A percentile compares a stretch with the other conserved stretches of the same genome.
Conservation (phyloP, 179 eudicot species). For the Spergularia azorica region DNA sequence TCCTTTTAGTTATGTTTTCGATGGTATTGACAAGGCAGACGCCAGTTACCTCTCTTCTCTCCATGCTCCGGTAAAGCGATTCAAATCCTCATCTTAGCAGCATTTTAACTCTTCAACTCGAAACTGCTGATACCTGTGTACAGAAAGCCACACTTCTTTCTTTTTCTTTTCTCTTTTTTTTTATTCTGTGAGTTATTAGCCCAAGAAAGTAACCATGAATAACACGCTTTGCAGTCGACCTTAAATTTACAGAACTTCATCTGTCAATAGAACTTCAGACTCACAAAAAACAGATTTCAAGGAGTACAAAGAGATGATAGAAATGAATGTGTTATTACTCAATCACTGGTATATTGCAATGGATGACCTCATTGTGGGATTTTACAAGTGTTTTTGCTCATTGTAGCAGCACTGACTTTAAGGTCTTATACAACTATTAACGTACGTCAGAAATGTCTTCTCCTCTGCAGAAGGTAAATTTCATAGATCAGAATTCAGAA, state of each 20-base stretch:
- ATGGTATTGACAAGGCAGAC: slow-evolving; percentile 78
- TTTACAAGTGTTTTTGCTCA: slow-evolving; percentile 3
- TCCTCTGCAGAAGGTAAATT: slow-evolving; percentile 37
- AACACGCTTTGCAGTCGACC: background rate
- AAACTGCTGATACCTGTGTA: slow-evolving; percentile 11
- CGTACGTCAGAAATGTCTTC: slow-evolving; percentile 35
- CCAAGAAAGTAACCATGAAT: background rate
- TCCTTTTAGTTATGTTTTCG: slow-evolving; percentile 73
- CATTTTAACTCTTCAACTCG: background rate
- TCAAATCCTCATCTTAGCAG: slow-evolving; percentile 31
- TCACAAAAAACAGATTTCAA: background rate
- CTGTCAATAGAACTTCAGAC: background rate
- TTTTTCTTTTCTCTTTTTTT: slow-evolving; percentile 30
- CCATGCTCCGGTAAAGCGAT: slow-evolving; percentile 68
- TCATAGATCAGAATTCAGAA: slow-evolving; percentile 18
- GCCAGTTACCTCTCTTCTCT: slow-evolving; percentile 67
- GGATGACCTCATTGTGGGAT: slow-evolving; percentile 1
- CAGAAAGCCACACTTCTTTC: background rate
- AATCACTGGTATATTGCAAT: too few relatives aligned
- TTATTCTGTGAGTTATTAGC: too few relatives aligned
- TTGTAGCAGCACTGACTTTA: slow-evolving; percentile 6
- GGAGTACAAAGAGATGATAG: background rate
- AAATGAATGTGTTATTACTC: background rate
- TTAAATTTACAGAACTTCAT: background rate
- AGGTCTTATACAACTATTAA: slow-evolving; percentile 44